These are phyloP conservation scores for Cyclospora cayetanensis DNA, from an alignment of 169 alveolate species.

Conservation along the genomic window DNA sequence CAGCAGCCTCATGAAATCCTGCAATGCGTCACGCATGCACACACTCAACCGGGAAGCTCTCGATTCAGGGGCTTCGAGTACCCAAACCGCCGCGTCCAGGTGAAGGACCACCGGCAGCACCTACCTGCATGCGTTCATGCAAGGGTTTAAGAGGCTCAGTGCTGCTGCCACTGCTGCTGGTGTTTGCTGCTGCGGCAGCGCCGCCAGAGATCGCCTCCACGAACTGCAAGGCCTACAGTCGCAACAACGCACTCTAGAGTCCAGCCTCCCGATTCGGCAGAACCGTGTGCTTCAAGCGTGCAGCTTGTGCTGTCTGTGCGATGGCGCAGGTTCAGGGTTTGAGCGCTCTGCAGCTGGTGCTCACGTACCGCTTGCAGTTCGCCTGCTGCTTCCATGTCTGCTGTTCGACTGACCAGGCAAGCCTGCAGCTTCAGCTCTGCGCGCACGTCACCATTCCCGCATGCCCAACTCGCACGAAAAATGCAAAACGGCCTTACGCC, in stretches of 20 bases:
- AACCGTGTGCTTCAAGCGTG: too few species aligned
- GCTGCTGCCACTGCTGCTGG: neutral
- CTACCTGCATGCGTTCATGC: slow-evolving; percentile 25
- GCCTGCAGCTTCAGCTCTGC: neutral
- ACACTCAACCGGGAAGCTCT: neutral
- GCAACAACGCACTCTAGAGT: too few species aligned
- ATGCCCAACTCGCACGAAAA: too few species aligned
- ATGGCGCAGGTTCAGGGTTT: slow-evolving; percentile 35
- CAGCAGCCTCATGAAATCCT: neutral
- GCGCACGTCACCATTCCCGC: neutral
- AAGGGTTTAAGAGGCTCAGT: neutral
- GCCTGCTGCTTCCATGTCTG: neutral
- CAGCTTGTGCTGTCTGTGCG: too few species aligned
- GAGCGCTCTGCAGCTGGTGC: too few species aligned
- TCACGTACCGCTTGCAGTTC: neutral
- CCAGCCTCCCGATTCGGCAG: too few species aligned
- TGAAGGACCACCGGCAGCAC: neutral
- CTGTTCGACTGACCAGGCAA: neutral
- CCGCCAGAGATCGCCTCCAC: neutral
- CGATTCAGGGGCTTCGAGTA: too few species aligned
- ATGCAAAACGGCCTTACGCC: too few species aligned
- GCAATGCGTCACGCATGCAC: neutral
- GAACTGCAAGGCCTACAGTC: neutral
- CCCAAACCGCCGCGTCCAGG: neutral
- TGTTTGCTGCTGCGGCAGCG: slow-evolving; percentile 9